Conservation (phyloP, 1,284 basidiomycete species). For the Ustilago nuda region DNA sequence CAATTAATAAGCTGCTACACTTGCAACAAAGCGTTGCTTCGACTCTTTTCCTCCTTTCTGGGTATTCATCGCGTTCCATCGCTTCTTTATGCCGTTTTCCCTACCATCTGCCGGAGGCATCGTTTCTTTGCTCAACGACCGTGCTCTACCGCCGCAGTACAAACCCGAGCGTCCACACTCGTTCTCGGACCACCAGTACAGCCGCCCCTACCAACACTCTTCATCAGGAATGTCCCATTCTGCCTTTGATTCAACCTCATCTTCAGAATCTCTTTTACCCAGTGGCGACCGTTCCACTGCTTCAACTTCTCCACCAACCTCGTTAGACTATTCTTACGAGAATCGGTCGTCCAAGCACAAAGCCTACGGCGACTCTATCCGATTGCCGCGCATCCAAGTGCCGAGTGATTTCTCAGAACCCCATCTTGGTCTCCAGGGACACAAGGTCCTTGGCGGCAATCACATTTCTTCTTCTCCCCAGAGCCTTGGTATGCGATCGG, state of each 20-base stretch:
- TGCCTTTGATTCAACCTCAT: constrained; percentile 41
- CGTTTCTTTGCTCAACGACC: constrained; percentile 58
- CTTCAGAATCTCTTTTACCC: constrained; percentile 48
- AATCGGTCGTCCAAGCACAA: constrained; percentile 20
- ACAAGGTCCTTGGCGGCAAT: constrained; percentile 49
- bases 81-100: constrained; percentile 49
- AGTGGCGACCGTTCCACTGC: constrained; percentile 54
- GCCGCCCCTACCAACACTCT: constrained; percentile 17
- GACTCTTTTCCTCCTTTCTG: background rate
- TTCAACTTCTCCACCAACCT: constrained; percentile 49
- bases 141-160: constrained; percentile 40
- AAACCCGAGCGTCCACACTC: constrained; percentile 27
- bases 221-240: constrained; percentile 40
- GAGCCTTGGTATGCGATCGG: constrained; percentile 20
- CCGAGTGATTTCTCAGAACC: constrained; percentile 23
- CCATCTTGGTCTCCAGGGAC: constrained; percentile 38
- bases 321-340: constrained; percentile 42
- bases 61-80: constrained; percentile 18
- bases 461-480: constrained; percentile 40
- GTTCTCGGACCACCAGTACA: constrained; percentile 32
- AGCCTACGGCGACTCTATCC: constrained; percentile 16
- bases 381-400: constrained; percentile 49
- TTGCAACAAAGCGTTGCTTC: constrained; percentile 14
- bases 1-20: constrained; percentile 10
- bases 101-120: constrained; percentile 54